Percentiles rank a stretch among this genome's conserved stretches.
Conservation (phyloP, 345 rosid genomes). For the Garcia nutans region DNA sequence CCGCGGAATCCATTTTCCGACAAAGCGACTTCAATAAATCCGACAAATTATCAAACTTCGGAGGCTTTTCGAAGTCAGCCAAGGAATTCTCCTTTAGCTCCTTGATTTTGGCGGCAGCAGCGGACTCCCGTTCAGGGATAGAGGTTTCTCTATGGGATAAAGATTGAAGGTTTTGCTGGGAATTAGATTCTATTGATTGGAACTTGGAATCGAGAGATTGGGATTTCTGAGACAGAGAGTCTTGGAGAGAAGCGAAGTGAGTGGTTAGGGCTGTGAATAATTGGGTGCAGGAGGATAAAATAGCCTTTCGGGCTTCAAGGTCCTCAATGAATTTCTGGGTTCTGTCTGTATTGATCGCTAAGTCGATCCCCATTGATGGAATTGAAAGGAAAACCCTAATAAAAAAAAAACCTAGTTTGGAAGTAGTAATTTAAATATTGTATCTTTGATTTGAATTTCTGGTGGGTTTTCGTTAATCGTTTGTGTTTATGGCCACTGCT, state of each 20-base stretch:
- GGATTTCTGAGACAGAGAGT: conserved; percentile 37
- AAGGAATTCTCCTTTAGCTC: conserved; percentile 36
- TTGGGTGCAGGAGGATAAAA: conserved; percentile 43
- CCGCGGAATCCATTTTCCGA: conserved; percentile 46
- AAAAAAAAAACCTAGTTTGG: not conserved
- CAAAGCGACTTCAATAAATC: conserved; percentile 37
- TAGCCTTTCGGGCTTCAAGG: conserved; percentile 40
- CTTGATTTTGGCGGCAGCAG: conserved; percentile 31
- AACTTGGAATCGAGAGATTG: conserved; percentile 43
- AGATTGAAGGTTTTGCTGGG: conserved; percentile 31
- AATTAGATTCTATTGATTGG: conserved; percentile 35
- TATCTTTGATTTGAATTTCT: too few relatives aligned
- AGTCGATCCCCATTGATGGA: conserved; percentile 29
- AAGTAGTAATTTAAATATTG: not conserved
- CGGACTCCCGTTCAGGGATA: conserved; percentile 44
- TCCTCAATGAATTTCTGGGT: conserved; percentile 43
- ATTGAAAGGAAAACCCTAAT: not conserved
- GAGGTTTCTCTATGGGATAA: conserved; percentile 37
- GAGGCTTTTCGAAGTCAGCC: conserved; percentile 30
- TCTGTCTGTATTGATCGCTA: conserved; percentile 30
- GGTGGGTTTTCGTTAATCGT: too few relatives aligned
- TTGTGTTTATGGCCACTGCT: too few relatives aligned
- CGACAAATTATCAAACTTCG: conserved; percentile 15
- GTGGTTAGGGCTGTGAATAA: conserved; percentile 41
- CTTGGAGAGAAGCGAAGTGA: conserved; percentile 44